These are phyloP conservation scores for Candida cerambycidarum DNA, from an alignment of 805 yeast species.

Conservation along the genomic window DNA sequence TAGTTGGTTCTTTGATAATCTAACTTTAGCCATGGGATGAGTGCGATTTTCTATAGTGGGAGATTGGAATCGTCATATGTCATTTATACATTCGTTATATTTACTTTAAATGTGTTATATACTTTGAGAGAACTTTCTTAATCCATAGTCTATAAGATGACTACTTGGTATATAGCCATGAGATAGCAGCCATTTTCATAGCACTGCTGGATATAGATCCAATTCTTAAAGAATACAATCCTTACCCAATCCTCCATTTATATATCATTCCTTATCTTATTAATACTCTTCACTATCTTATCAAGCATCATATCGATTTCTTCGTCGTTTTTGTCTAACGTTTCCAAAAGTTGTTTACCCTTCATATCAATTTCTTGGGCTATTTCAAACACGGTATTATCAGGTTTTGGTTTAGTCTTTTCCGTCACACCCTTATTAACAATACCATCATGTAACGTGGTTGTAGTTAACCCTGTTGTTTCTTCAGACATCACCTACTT, in stretches of 20 bases:
- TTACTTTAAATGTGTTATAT: too few relatives aligned
- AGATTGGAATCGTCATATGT: too few relatives aligned
- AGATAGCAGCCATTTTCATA: too few relatives aligned
- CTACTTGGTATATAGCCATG: too few relatives aligned
- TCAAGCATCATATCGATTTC: constrained; percentile 29
- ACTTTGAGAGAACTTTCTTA: too few relatives aligned
- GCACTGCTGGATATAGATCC: too few relatives aligned
- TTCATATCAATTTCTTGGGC: constrained; percentile 32
- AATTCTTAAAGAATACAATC: too few relatives aligned
- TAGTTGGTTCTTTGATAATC: constrained; percentile 52
- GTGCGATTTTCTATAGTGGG: background rate
- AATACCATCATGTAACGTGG: constrained; percentile 31
- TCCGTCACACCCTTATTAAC: constrained; percentile 9
- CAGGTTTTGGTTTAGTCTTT: constrained; percentile 4
- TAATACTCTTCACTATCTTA: constrained; percentile 16
- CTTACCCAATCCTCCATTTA: too few relatives aligned
- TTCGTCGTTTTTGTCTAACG: constrained; percentile 26
- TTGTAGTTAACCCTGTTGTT: constrained; percentile 31
- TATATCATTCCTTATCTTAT: background rate
- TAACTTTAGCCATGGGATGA: constrained; percentile 23
- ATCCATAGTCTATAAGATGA: too few relatives aligned
- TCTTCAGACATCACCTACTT: constrained; percentile 12
- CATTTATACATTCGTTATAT: too few relatives aligned
- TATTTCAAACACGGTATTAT: constrained; percentile 30
- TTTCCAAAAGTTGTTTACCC: constrained; percentile 20